A percentile compares a stretch with the other conserved stretches of the same genome.
phyloP scores from a whole-genome alignment of 2,329 filamentous ascomycete species.

The Alternaria sp. region DNA sequence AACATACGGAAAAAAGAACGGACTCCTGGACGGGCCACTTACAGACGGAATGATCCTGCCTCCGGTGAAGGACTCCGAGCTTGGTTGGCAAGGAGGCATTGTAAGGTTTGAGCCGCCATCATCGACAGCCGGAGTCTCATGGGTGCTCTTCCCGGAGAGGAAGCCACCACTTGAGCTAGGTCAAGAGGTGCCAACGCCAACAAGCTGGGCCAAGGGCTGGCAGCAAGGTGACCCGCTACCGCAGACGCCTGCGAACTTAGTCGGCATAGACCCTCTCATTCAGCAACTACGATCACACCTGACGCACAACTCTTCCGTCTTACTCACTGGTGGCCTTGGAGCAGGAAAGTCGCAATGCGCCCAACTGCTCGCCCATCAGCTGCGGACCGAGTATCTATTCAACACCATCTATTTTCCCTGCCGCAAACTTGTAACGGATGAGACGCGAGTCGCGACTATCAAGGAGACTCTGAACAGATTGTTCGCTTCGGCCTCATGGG shows the following conservation, averaged over 20 bases:
- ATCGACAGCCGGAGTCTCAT: conserved; percentile 52
- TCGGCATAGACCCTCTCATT: conserved; percentile 83
- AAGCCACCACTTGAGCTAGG: conserved; percentile 79
- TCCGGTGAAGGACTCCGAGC: conserved; percentile 61
- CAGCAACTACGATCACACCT: conserved; percentile 76
- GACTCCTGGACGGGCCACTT: conserved; percentile 80
- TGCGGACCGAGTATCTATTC: conserved; percentile 76
- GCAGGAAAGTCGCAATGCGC: conserved; percentile 87
- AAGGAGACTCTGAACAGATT: conserved; percentile 85
- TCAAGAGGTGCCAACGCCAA: conserved; percentile 70
- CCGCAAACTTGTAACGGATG: conserved; percentile 85
- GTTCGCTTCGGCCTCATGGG: conserved; percentile 92
- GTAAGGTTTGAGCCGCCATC: conserved; percentile 74
- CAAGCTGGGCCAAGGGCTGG: conserved; percentile 55
- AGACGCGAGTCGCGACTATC: conserved; percentile 85
- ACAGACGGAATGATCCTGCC: conserved; percentile 86
- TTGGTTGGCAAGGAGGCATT: conserved; percentile 80
- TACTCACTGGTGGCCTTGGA: conserved; percentile 87
- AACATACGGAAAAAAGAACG: conserved; percentile 69
- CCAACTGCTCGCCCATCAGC: conserved; percentile 73
- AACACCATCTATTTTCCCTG: conserved; percentile 88
- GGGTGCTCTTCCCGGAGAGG: conserved; percentile 79
- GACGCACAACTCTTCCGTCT: conserved; percentile 83
- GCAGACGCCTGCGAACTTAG: conserved; percentile 65
- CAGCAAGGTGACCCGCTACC: conserved; percentile 65